phyloP scores from a whole-genome alignment of 2,329 filamentous ascomycete species.

The Paecilomyces formosus region DNA sequence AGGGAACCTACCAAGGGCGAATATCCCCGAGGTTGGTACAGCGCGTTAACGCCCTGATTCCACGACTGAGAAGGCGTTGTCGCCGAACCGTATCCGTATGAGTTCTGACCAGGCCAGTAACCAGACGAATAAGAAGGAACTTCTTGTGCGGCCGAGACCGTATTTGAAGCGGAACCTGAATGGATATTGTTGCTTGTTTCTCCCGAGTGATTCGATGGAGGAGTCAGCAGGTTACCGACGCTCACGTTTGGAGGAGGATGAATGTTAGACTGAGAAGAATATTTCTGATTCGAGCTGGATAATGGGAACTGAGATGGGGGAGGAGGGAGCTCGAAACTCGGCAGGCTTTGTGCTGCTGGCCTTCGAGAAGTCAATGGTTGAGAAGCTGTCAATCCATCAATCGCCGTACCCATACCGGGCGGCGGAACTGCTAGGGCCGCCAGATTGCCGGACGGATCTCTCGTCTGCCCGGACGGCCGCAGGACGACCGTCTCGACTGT shows the following conservation, averaged over 20 bases:
- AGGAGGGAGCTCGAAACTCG: constrained; percentile 61
- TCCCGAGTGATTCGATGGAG: constrained; percentile 51
- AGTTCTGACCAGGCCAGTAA: constrained; percentile 55
- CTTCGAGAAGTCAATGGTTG: constrained; percentile 64
- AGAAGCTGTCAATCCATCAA: constrained; percentile 54
- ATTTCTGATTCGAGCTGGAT: constrained; percentile 44
- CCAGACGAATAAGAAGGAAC: constrained; percentile 43
- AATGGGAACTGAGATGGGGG: constrained; percentile 46
- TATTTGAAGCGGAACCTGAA: constrained; percentile 48
- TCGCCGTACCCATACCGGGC: constrained; percentile 55
- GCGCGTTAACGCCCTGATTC: constrained; percentile 30
- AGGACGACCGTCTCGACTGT: constrained; percentile 29
- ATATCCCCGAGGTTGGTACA: constrained; percentile 46
- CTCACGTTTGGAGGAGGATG: constrained; percentile 45
- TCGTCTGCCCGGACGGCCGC: constrained; percentile 33
- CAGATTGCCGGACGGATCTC: constrained; percentile 49
- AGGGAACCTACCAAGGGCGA: constrained; percentile 49
- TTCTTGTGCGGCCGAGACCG: constrained; percentile 20
- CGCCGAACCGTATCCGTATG: constrained; percentile 46
- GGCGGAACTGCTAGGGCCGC: constrained; percentile 55
- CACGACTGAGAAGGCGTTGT: constrained; percentile 40
- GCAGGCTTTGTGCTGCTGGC: constrained; percentile 61
- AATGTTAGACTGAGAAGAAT: constrained; percentile 32
- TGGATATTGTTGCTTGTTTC: constrained; percentile 35
- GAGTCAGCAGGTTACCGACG: constrained; percentile 56